These are phyloP conservation scores for Scheffersomyces lignosus DNA, from an alignment of 805 yeast species.

Conservation along the genomic window DNA sequence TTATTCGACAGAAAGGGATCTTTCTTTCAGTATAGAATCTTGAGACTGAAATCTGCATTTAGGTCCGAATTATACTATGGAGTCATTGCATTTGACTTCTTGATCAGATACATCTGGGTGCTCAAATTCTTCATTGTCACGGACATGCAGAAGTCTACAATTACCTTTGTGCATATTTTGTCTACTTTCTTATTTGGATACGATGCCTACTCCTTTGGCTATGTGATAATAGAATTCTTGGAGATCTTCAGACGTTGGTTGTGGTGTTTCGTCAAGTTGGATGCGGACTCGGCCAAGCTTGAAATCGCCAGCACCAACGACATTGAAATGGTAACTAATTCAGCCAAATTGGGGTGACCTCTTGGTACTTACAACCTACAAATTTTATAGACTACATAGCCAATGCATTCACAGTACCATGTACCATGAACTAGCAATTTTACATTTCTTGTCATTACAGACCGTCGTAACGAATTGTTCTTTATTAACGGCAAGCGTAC, in stretches of 20 bases:
- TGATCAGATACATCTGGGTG: constrained; percentile 77
- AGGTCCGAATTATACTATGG: constrained; percentile 46
- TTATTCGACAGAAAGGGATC: constrained; percentile 11
- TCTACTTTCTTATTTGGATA: constrained; percentile 37
- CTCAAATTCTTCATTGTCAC: constrained; percentile 47
- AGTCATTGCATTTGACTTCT: constrained; percentile 61
- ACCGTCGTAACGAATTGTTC: too few relatives aligned
- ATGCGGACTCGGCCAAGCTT: constrained; percentile 60
- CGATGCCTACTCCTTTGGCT: constrained; percentile 50
- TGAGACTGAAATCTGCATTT: constrained; percentile 25
- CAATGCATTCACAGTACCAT: too few relatives aligned
- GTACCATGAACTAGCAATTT: too few relatives aligned
- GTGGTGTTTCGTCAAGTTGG: constrained; percentile 86
- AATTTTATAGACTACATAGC: constrained; percentile 1
- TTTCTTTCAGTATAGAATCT: constrained; percentile 7
- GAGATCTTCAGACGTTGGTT: constrained; percentile 84
- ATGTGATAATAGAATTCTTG: constrained; percentile 64
- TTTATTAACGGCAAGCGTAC: too few relatives aligned
- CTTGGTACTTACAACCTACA: too few relatives aligned
- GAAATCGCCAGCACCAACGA: constrained; percentile 11
- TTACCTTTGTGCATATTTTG: constrained; percentile 12
- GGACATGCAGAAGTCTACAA: constrained; percentile 16
- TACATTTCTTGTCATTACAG: too few relatives aligned
- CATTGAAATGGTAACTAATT: constrained; percentile 6
- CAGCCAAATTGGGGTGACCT: background rate